Evolutionary conservation across 768 basidiomycete genomes (phyloP).

Genomic region (Phaeolepiota aurea): DNA sequence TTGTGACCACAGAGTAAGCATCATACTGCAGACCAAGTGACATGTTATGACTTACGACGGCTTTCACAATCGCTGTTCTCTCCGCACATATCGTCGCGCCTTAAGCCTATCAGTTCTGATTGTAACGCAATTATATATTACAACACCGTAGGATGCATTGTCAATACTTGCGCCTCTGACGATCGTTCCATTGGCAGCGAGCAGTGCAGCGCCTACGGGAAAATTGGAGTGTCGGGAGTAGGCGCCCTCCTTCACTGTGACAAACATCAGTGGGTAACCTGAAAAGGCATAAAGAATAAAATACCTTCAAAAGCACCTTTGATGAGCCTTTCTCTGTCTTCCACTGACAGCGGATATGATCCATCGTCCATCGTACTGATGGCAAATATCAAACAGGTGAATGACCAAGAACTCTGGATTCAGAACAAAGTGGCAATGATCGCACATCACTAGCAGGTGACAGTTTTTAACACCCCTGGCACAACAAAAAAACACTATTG

Average conservation of each 20-base stretch:
- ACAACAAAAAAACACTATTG: conserved; percentile 31
- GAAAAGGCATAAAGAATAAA: background rate
- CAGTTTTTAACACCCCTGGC: conserved; percentile 17
- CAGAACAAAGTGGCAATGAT: conserved; percentile 2
- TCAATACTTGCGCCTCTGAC: conserved; percentile 90
- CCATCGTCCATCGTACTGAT: conserved; percentile 10
- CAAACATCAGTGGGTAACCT: background rate
- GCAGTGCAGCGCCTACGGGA: conserved; percentile 82
- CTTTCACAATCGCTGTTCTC: conserved; percentile 91
- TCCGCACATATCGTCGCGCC: conserved; percentile 93
- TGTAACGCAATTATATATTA: background rate
- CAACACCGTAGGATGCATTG: conserved; percentile 84
- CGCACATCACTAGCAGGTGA: background rate
- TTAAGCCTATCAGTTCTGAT: conserved; percentile 20
- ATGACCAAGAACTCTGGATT: background rate
- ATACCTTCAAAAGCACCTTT: conserved; percentile 52
- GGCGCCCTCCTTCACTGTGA: conserved; percentile 55
- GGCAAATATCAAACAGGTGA: background rate
- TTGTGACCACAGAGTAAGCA: conserved; percentile 16
- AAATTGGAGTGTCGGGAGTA: conserved; percentile 90
- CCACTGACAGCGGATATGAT: conserved; percentile 26
- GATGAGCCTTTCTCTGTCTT: conserved; percentile 43
- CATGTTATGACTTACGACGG: conserved; percentile 50
- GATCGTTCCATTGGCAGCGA: conserved; percentile 60
- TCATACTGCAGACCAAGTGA: background rate